Evolutionary conservation across 352 stramenopile genomes (phyloP).

Genomic region (Phytophthora niederhauseri): DNA sequence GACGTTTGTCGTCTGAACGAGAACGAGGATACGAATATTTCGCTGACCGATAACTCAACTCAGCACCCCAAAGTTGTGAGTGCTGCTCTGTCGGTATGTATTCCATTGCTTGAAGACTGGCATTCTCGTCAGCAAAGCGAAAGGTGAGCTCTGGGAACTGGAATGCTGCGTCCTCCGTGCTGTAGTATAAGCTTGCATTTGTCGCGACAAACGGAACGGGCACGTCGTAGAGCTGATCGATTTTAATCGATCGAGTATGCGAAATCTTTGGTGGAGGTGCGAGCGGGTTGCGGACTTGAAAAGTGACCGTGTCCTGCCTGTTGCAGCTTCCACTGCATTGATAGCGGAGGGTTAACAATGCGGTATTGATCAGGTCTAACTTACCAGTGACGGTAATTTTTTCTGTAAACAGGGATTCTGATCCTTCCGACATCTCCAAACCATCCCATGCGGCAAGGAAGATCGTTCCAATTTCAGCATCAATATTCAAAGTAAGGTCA

Average conservation of each 20-base stretch:
- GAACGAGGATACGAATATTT: neutral
- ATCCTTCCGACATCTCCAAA: neutral
- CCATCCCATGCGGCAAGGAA: neutral
- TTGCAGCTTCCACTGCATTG: constrained; percentile 16
- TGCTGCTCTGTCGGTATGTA: neutral
- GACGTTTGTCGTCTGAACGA: neutral
- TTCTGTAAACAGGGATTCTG: neutral
- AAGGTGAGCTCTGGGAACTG: constrained; percentile 48
- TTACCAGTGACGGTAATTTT: neutral
- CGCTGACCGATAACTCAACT: neutral
- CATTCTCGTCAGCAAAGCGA: constrained; percentile 5
- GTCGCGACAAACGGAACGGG: constrained; percentile 39
- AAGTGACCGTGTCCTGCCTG: constrained; percentile 23
- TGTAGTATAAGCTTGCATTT: constrained; percentile 36
- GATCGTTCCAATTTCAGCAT: neutral
- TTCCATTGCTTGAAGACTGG: neutral
- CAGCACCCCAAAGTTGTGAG: neutral
- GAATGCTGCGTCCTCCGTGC: constrained; percentile 50
- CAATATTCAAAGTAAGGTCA: constrained; percentile 3
- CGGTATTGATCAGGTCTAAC: constrained; percentile 22
- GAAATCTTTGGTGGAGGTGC: constrained; percentile 4
- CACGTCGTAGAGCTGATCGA: constrained; percentile 34
- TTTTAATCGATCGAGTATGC: constrained; percentile 28
- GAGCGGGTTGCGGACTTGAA: constrained; percentile 23
- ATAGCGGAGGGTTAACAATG: constrained; percentile 29